Percentiles rank a stretch among this genome's conserved stretches.
Conservation (phyloP, 2,329 filamentous ascomycete genomes). For the Pseudogymnoascus sp. region DNA sequence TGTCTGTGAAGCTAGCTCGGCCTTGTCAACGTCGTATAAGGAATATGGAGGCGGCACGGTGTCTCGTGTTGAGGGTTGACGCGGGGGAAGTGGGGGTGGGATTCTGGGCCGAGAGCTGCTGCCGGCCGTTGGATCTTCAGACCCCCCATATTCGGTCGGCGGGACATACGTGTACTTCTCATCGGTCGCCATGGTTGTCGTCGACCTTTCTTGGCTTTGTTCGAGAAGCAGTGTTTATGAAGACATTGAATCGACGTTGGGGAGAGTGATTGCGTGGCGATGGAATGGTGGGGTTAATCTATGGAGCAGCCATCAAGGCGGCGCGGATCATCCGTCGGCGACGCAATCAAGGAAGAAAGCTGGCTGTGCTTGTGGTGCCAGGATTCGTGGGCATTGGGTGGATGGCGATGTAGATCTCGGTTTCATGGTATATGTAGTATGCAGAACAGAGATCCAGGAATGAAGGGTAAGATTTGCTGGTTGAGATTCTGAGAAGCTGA, state of each 20-base stretch:
- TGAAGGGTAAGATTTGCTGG: background rate
- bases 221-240: background rate
- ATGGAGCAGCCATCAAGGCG: background rate
- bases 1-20: constrained; percentile 1
- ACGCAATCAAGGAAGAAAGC: background rate
- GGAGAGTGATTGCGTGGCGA: background rate
- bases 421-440: background rate
- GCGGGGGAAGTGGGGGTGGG: constrained; percentile 24
- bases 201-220: background rate
- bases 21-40: constrained; percentile 21
- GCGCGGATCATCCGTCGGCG: background rate
- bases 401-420: background rate
- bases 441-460: background rate
- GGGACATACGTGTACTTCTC: background rate
- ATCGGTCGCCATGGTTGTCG: background rate
- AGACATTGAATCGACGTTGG: background rate
- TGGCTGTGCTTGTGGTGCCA: background rate
- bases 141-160: background rate
- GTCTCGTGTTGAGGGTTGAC: constrained; percentile 14
- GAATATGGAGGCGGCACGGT: constrained; percentile 24
- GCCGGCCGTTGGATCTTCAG: background rate
- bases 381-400: background rate
- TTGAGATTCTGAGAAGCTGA: background rate
- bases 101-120: constrained; percentile 6
- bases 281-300: background rate